phyloP scores from a whole-genome alignment of 225 moss, liverwort and hornwort species.

The Ulota crispa region DNA sequence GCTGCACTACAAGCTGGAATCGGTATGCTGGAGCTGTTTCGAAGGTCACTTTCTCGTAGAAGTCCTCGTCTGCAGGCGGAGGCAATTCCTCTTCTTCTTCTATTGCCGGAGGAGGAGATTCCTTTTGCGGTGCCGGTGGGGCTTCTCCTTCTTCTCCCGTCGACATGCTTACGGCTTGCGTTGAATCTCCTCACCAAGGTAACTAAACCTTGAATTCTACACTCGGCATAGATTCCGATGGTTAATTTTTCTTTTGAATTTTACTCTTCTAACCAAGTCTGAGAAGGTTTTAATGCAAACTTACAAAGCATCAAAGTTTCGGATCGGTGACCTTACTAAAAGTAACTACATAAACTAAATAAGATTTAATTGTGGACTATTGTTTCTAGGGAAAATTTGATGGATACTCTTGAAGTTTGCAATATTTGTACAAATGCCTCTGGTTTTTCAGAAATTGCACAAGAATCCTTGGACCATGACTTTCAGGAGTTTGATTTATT shows the following conservation, averaged over 20 bases:
- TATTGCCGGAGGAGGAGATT: neutral
- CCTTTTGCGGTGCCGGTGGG: neutral
- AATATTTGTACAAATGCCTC: too few relatives aligned
- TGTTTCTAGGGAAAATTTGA: too few relatives aligned
- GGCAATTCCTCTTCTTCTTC: neutral
- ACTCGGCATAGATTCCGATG: neutral
- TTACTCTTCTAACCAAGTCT: too few relatives aligned
- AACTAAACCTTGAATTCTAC: neutral
- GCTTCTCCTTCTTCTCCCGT: neutral
- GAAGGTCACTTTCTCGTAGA: constrained; percentile 18
- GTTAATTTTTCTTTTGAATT: too few relatives aligned
- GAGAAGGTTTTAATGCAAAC: accelerated
- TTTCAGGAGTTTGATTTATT: too few relatives aligned
- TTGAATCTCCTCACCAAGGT: neutral
- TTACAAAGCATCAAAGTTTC: too few relatives aligned
- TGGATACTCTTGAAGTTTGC: too few relatives aligned
- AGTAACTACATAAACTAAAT: too few relatives aligned
- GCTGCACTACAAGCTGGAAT: constrained; percentile 31
- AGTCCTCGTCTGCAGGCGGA: constrained; percentile 1
- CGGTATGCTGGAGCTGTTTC: neutral
- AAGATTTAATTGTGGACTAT: too few relatives aligned
- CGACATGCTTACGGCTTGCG: constrained; percentile 6
- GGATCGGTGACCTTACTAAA: too few relatives aligned
- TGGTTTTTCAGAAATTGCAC: too few relatives aligned
- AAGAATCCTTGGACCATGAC: too few relatives aligned